Evolutionary conservation across 768 basidiomycete species (phyloP).

Genomic region (Naganishia kalamii): DNA sequence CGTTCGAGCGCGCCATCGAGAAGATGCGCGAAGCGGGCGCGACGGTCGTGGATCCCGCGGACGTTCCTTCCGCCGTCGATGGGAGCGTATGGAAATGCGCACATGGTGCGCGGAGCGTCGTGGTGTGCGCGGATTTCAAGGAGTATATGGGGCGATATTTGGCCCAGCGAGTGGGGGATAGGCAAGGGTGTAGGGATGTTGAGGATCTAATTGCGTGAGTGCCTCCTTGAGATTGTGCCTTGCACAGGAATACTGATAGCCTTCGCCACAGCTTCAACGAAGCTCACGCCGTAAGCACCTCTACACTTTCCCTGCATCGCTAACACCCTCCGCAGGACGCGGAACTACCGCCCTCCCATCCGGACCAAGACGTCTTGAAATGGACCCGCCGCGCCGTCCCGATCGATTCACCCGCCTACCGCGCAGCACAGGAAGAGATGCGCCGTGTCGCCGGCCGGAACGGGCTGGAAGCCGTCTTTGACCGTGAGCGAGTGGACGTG

Average conservation of each 20-base stretch:
- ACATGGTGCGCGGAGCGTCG: not conserved
- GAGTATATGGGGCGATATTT: conserved; percentile 19
- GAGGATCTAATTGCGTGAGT: conserved; percentile 27
- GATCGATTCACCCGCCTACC: conserved; percentile 23
- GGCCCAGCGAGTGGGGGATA: not conserved
- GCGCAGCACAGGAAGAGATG: conserved; percentile 24
- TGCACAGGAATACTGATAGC: too few species aligned
- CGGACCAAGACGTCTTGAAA: conserved; percentile 26
- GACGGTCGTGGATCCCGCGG: conserved; percentile 14
- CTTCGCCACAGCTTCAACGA: conserved; percentile 22
- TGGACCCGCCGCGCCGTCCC: conserved; percentile 6
- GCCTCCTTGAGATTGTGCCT: too few species aligned
- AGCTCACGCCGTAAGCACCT: conserved; percentile 12
- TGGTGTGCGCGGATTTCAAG: conserved; percentile 24
- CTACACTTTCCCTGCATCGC: too few species aligned
- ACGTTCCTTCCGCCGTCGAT: conserved; percentile 25
- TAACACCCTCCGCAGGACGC: not conserved
- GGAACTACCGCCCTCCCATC: conserved; percentile 24
- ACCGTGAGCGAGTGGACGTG: conserved; percentile 16
- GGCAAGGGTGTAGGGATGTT: conserved; percentile 16
- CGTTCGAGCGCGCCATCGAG: conserved; percentile 13
- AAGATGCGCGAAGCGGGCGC: conserved; percentile 16
- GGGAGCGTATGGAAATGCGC: conserved; percentile 18
- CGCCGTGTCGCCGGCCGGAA: conserved; percentile 18
- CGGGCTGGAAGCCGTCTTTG: conserved; percentile 26